Evolutionary conservation across 306 rosid genomes (phyloP), one percentile per base, ranked within the genome.

Genomic region (Pyrus pyrifolia): DNA sequence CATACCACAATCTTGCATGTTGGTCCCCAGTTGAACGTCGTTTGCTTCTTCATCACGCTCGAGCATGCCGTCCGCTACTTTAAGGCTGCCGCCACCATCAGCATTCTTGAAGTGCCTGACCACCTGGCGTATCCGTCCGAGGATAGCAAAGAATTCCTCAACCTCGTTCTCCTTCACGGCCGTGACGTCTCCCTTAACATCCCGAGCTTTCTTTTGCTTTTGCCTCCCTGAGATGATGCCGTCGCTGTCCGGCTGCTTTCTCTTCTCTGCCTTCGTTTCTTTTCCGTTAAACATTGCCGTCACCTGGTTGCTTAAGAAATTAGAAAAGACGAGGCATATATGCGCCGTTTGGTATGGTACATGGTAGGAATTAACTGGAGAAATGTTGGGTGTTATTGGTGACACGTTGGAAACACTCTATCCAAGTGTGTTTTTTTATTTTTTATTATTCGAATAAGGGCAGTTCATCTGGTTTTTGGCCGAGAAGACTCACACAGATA

Each of bases 61-160:
- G 52, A 84, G 55, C 38, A 55, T 2, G 40, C 30, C 74, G 23
- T 3, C 55, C 58, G 23, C 11, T 45, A 42, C 67, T 77, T 45
- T 64, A 8, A 42, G 1, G 11, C 9, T 27, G 23, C 19, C 30
- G 19, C 23, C 30, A 19, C 74, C 70, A 52, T 27, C 22, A 22
- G 70, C 49, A 17, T 51, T 69, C 77, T 72, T 78, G 67, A 87
- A 84, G 74, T 80, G 67, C 27, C 15, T 79, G 19, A 70, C 76
- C 10, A 82, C 82, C 55, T 25, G 33, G 69, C 78, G 76, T 2
- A 87, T 80, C 46, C 83, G 80, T 46, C 77, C 72, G 61, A 87
- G 75, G 49, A 87, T 82, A 27, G 85, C 79, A 30, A 40, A 80
- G 73, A 87, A 87, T 77, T 87, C 87, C 66, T 87, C 88, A 14